Evolutionary conservation across 2,329 filamentous ascomycete species (phyloP).

Genomic region (Beauveria scarabaeidicola): DNA sequence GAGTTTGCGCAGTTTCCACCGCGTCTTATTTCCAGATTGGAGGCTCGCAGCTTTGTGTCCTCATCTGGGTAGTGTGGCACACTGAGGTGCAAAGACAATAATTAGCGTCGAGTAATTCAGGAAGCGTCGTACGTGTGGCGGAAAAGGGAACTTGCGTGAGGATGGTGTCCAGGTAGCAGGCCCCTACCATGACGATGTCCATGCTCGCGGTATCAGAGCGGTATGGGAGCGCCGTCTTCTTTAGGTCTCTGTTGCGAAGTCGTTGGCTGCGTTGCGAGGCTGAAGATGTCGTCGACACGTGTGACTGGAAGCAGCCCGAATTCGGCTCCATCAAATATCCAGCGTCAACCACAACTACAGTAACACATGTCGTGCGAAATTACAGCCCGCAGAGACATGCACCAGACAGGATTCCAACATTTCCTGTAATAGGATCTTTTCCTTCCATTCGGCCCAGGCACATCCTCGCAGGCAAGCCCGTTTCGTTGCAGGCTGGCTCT

Average conservation of each 20-base stretch:
- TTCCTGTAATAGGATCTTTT: neutral
- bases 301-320: neutral
- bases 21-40: slow-evolving; percentile 47
- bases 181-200: slow-evolving; percentile 56
- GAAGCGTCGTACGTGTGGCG: neutral
- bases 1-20: slow-evolving; percentile 69
- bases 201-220: slow-evolving; percentile 29
- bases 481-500: neutral
- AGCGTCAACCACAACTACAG: neutral
- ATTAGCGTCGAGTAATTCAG: neutral
- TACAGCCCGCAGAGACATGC: neutral
- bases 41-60: slow-evolving; percentile 65
- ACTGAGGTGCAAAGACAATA: slow-evolving; percentile 27
- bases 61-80: slow-evolving; percentile 59
- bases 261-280: neutral
- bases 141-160: slow-evolving; percentile 38
- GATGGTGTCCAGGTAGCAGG: slow-evolving; percentile 65
- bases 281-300: neutral
- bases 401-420: neutral
- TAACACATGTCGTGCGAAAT: neutral
- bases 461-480: no score
- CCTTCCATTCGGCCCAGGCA: no score
- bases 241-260: neutral
- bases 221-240: no score
- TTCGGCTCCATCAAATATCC: neutral